Percentiles rank a stretch among this genome's conserved stretches.
Evolutionary conservation across 345 rosid genomes (phyloP).

Genomic region (Salix purpurea): DNA sequence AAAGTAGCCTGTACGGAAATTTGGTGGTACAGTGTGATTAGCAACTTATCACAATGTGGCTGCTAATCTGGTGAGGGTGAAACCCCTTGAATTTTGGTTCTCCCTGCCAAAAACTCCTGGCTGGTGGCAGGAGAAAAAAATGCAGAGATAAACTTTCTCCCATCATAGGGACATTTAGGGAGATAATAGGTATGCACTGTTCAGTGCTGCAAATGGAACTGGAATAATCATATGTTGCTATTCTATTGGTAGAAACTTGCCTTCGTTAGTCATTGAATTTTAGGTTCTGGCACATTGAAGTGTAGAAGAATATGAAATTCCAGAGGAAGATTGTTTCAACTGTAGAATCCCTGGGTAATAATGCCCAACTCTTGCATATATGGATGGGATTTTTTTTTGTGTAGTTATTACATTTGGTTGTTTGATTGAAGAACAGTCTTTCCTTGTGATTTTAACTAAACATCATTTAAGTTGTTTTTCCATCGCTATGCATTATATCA

Average conservation of each 20-base stretch:
- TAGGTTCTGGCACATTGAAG: not conserved
- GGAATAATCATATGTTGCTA: not conserved
- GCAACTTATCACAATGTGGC: not conserved
- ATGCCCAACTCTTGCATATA: too few relatives aligned
- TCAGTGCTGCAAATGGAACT: too few relatives aligned
- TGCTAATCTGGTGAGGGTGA: not conserved
- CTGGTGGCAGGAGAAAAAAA: too few relatives aligned
- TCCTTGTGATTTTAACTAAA: not conserved
- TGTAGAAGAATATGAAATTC: not conserved
- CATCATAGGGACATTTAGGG: too few relatives aligned
- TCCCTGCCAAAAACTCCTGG: too few relatives aligned
- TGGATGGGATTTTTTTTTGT: too few relatives aligned
- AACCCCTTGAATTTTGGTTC: not conserved
- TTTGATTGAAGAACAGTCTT: too few relatives aligned
- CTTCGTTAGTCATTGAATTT: not conserved
- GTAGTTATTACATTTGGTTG: too few relatives aligned
- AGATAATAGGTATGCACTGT: too few relatives aligned
- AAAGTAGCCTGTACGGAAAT: not conserved
- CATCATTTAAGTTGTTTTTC: not conserved
- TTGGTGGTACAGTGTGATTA: not conserved
- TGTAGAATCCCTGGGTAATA: too few relatives aligned
- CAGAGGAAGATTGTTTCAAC: not conserved
- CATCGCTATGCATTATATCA: too few relatives aligned
- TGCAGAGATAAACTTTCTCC: too few relatives aligned
- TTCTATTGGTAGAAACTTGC: not conserved